Evolutionary conservation across 75 land plant species (phyloP).

Genomic region (Cryptomeria japonica): DNA sequence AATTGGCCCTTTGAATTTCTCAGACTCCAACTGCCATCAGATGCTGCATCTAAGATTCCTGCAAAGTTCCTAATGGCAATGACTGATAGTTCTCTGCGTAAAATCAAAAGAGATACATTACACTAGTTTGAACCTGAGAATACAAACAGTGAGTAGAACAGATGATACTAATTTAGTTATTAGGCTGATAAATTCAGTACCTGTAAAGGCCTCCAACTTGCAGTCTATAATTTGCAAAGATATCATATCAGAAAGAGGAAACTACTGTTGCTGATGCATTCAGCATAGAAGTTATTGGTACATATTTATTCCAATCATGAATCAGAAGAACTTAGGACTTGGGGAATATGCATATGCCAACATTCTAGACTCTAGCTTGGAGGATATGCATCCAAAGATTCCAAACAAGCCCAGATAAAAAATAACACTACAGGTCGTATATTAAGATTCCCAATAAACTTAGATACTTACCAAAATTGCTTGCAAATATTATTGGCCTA

Average conservation of each 20-base stretch:
- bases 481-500: not conserved
- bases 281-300: not conserved
- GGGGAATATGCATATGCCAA: not conserved
- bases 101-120: not conserved
- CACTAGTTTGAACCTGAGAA: not conserved
- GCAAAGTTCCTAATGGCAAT: slow-evolving; percentile 61
- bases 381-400: not conserved
- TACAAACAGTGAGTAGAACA: not conserved
- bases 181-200: not conserved
- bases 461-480: not conserved
- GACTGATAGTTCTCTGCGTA: slow-evolving; percentile 62
- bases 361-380: not conserved
- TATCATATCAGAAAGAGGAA: not conserved
- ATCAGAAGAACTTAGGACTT: not conserved
- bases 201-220: not conserved
- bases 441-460: not conserved
- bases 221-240: not conserved
- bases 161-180: not conserved
- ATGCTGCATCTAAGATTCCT: slow-evolving; percentile 49
- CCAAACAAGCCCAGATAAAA: not conserved
- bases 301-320: not conserved
- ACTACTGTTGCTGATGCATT: not conserved
- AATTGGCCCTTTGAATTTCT: slow-evolving; percentile 15
- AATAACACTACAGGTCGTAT: not conserved
- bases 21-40: slow-evolving; percentile 64